Evolutionary conservation across 768 basidiomycete genomes (phyloP), one percentile per base, ranked within the genome.

Genomic region (Kwoniella newhampshirensis): DNA sequence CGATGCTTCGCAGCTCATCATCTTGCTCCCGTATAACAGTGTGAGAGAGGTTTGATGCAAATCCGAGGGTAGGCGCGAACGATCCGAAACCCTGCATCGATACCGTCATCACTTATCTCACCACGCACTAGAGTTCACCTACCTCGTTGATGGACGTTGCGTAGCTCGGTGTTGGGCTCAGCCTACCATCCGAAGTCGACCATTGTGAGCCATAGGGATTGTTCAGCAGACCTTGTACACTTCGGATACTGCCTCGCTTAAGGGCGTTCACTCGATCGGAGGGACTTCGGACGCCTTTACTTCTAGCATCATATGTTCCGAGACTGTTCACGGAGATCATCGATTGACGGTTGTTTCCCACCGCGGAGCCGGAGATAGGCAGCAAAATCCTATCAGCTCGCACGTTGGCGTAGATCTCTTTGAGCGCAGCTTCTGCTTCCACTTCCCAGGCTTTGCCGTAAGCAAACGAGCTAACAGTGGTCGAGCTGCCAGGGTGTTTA

Each of bases 1-100:
- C 77, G 4, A 88, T 85, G 36, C 80, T 82, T 9, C 50, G 51
- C 5, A 58, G 41, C 53, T 93, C 90, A 64, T 91, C 90, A 76
- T 97, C 93, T 57, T 91, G 91, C 77, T 98, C 96, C 21, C 87
- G 85, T 68, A 99, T 99, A 73, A 98, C 98, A 3, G 92, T 91
- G 72, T 96, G 88, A 2, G 91, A 90, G 28, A 99, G 81, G 67
- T 94, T 97, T 48, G 89, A 91, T 3, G 92, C 96, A 72, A 99
- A 98, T 3, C 96, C 96, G n/a, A 98, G 81, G 0, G 91, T 85
- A 0, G 91, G 88, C 1, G 87, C 83, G 47, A 89, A 81, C 78
- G 88, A 87, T 12, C 85, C 23, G 86, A 47, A 57, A 27, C 50
- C 51, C 49, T 59, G 52, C 25, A n/a, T n/a, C n/a, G n/a, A n/a